Evolutionary conservation across 805 yeast genomes (phyloP), one percentile per base, ranked within the genome.

Genomic region (Candida odintsovae): DNA sequence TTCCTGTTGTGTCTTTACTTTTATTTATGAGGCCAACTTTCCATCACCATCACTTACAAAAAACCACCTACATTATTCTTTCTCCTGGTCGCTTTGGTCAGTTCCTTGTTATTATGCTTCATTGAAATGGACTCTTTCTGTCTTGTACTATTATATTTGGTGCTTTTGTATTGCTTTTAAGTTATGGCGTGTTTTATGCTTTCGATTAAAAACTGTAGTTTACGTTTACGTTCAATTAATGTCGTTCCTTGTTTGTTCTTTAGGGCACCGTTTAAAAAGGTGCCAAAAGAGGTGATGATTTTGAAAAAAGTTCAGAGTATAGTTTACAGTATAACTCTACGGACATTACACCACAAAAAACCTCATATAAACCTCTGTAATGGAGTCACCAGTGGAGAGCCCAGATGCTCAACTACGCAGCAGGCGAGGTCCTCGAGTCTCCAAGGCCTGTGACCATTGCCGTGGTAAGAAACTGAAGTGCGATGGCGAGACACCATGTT

Each of bases 401-500:
- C 31, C 31, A 13, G 31, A 28, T 4, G 4, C 31, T 13, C n/a
- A 13, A 13, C 13, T 11, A 28, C n/a, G 31, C 6, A 28, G 31
- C n/a, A 28, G 31, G 31, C 31, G 45, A 23, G 37, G 16, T n/a
- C 40, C 35, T 4, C 18, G 78, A 41, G 69, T 67, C 20, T 58
- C 68, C 8, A 67, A 71, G 26, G 77, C 77, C 11, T 73, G 78
- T 56, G 77, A 73, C 52, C 66, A 65, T 45, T 73, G 78, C 47
- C 59, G 90, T 16, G 80, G 77, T 61, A 83, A 83, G 61, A 84
- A 84, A 57, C 87, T 84, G 45, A 83, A 83, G 58, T 85, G 94
- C 64, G 89, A 84, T 58, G 90, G 90, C 11, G 77, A 77, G 54
- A 83, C 77, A 54, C 90, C 90, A 2, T 85, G 90, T 63, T 77